phyloP scores from a whole-genome alignment of 2,329 filamentous ascomycete genomes.

The Fusarium sp. region DNA sequence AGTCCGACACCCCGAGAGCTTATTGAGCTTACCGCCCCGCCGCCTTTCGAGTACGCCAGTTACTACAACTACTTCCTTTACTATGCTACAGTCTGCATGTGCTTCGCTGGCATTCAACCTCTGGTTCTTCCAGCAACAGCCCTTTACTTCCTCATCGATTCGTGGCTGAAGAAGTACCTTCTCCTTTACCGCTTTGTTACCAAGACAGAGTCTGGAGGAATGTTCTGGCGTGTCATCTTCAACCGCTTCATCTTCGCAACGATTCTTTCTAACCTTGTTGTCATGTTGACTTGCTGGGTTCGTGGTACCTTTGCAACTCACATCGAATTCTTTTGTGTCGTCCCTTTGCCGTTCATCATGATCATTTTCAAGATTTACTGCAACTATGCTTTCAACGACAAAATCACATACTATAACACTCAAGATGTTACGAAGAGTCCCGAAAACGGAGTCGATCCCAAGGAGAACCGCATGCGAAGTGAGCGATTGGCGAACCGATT shows the following conservation, averaged over 20 bases:
- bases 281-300: constrained; percentile 80
- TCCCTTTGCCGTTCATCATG: constrained; percentile 83
- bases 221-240: constrained; percentile 91
- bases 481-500: constrained; percentile 83
- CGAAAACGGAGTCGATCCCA: constrained; percentile 59
- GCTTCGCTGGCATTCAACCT: constrained; percentile 87
- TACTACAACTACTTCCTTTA: constrained; percentile 99
- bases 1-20: constrained; percentile 89
- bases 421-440: constrained; percentile 63
- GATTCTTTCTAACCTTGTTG: constrained; percentile 81
- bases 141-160: constrained; percentile 89
- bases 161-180: constrained; percentile 93
- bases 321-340: constrained; percentile 70
- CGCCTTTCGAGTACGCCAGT: constrained; percentile 91
- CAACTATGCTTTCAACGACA: constrained; percentile 77
- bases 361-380: constrained; percentile 90
- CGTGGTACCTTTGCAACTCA: constrained; percentile 69
- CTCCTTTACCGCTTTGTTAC: constrained; percentile 95
- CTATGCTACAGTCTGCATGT: constrained; percentile 89
- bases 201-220: constrained; percentile 94
- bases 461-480: constrained; percentile 66
- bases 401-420: constrained; percentile 83
- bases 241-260: constrained; percentile 91
- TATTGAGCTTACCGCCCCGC: constrained; percentile 93
- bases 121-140: constrained; percentile 87